These are phyloP conservation scores for Trichoderma koningiopsis DNA, from an alignment of 2,329 filamentous ascomycete genomes.

Conservation along the genomic window DNA sequence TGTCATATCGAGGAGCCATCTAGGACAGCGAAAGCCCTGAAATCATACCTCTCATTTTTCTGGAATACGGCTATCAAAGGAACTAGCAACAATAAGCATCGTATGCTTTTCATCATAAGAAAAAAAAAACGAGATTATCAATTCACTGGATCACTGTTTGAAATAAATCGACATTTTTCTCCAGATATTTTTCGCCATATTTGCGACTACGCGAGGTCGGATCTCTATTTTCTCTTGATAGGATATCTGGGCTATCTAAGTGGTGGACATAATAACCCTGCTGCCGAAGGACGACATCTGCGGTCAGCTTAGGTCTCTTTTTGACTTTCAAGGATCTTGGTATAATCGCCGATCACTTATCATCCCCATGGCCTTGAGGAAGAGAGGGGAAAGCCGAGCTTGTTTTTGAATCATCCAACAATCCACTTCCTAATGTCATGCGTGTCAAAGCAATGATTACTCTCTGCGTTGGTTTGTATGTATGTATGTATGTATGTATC, in stretches of 20 bases:
- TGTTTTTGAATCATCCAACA: not conserved
- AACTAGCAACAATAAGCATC: conserved; percentile 15
- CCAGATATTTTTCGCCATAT: not conserved
- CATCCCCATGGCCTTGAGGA: not conserved
- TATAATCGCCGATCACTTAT: not conserved
- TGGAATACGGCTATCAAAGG: conserved; percentile 6
- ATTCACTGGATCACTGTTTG: conserved; percentile 3
- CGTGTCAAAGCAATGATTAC: not conserved
- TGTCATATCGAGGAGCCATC: conserved; percentile 11
- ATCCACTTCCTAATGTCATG: not conserved
- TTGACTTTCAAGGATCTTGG: not conserved
- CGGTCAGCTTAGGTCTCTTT: not conserved
- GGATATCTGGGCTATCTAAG: not conserved
- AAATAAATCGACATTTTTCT: not conserved
- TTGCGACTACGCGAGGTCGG: not conserved
- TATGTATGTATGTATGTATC: conserved; percentile 9
- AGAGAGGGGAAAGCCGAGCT: not conserved
- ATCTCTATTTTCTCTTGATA: not conserved
- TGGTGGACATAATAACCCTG: conserved; percentile 19
- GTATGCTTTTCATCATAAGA: conserved; percentile 14
- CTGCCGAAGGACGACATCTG: not conserved
- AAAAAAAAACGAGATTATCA: conserved; percentile 1
- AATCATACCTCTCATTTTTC: conserved; percentile 10
- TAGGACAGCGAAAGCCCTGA: conserved; percentile 14
- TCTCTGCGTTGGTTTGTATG: not conserved